A percentile compares a stretch with the other conserved stretches of the same genome.
These are phyloP conservation scores for Boletus sp. DNA, from an alignment of 768 basidiomycete species.

Conservation along the genomic window DNA sequence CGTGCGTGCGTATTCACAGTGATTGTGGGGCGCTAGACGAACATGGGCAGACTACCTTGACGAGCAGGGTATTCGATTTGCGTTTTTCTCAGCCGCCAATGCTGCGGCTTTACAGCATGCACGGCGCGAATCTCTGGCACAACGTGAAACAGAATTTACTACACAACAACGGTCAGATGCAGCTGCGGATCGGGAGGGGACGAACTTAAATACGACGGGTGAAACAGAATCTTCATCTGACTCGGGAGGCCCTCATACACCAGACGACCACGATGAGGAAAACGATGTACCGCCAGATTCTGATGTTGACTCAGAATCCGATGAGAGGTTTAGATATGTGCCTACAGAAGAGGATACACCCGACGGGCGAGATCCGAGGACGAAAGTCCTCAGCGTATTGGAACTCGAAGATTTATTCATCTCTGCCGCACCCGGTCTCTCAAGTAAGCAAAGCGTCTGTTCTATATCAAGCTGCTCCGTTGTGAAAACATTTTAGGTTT, in stretches of 20 bases:
- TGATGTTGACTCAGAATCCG: slow-evolving; percentile 30
- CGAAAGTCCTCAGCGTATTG: slow-evolving; percentile 75
- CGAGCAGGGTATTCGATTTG: slow-evolving; percentile 65
- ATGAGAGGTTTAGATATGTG: slow-evolving; percentile 45
- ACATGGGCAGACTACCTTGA: slow-evolving; percentile 95
- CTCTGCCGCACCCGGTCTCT: slow-evolving; percentile 64
- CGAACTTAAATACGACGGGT: neutral
- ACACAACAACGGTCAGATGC: neutral
- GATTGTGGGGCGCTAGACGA: slow-evolving; percentile 48
- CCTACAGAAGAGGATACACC: slow-evolving; percentile 52
- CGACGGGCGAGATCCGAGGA: slow-evolving; percentile 59
- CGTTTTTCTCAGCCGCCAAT: slow-evolving; percentile 92
- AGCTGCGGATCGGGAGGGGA: neutral
- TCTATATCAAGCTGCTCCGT: neutral
- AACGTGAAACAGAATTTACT: slow-evolving; percentile 21
- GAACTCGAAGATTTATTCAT: slow-evolving; percentile 86
- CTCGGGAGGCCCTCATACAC: slow-evolving; percentile 26
- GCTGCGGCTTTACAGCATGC: slow-evolving; percentile 81
- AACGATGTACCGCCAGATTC: slow-evolving; percentile 24
- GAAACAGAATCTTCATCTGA: slow-evolving; percentile 32
- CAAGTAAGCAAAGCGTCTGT: slow-evolving; percentile 43
- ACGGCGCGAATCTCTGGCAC: slow-evolving; percentile 45
- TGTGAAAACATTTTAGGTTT: slow-evolving; percentile 50
- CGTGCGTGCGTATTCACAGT: neutral
- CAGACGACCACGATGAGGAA: slow-evolving; percentile 30